phyloP scores from a whole-genome alignment of 2,329 filamentous ascomycete genomes.

The Hymenoscyphus infarciens region DNA sequence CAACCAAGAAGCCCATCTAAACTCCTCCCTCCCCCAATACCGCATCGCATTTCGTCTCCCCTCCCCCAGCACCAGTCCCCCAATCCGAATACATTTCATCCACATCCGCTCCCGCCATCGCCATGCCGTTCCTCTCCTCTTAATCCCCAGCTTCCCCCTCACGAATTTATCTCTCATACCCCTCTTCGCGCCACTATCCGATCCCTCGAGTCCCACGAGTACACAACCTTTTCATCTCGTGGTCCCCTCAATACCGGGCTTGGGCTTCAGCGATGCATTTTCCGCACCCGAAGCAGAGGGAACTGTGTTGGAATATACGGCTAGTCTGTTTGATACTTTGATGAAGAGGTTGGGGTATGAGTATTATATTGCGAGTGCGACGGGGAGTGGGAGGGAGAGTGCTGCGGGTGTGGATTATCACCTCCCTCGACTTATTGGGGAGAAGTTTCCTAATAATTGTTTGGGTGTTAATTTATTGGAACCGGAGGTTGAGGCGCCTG shows the following conservation, averaged over 20 bases:
- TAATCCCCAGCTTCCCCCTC: constrained; percentile 64
- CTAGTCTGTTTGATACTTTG: constrained; percentile 52
- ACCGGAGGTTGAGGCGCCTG: constrained; percentile 51
- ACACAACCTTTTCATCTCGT: constrained; percentile 61
- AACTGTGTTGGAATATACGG: constrained; percentile 47
- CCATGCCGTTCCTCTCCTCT: constrained; percentile 58
- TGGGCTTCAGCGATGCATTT: constrained; percentile 64
- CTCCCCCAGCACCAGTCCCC: constrained; percentile 21
- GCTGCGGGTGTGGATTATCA: constrained; percentile 51
- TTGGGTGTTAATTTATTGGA: constrained; percentile 59
- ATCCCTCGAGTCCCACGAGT: constrained; percentile 45
- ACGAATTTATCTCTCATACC: constrained; percentile 58
- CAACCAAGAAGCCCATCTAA: constrained; percentile 54
- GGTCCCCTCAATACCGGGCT: constrained; percentile 60
- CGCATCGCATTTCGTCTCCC: constrained; percentile 50
- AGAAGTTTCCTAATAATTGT: constrained; percentile 47
- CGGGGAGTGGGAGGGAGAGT: constrained; percentile 45
- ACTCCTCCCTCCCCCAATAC: constrained; percentile 59
- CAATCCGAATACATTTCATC: constrained; percentile 61
- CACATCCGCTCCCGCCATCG: constrained; percentile 52
- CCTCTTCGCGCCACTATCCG: constrained; percentile 51
- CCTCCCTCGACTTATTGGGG: constrained; percentile 46
- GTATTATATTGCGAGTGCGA: constrained; percentile 54
- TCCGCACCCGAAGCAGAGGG: constrained; percentile 25
- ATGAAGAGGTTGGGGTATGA: constrained; percentile 60